These are phyloP conservation scores for Diplodia corticola DNA, from an alignment of 2,329 filamentous ascomycete genomes.

Conservation along the genomic window DNA sequence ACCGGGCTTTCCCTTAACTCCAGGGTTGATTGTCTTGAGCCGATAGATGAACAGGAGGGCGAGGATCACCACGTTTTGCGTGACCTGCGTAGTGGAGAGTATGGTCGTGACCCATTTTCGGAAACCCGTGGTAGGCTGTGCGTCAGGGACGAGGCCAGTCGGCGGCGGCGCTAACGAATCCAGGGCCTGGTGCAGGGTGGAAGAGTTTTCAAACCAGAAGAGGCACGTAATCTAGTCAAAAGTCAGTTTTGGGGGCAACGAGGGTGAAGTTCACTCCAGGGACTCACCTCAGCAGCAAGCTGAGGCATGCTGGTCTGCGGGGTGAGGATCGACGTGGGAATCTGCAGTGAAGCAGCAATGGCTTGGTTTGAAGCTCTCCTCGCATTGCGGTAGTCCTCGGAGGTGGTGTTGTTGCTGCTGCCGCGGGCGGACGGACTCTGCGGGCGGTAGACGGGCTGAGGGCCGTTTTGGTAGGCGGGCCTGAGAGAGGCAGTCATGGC, in stretches of 20 bases:
- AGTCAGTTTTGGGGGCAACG: neutral
- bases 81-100: conserved; percentile 90
- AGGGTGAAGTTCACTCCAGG: neutral
- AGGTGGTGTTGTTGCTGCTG: neutral
- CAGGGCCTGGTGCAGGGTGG: conserved; percentile 75
- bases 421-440: neutral
- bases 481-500: neutral
- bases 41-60: conserved; percentile 91
- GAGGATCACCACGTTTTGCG: conserved; percentile 89
- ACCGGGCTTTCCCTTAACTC: conserved; percentile 84
- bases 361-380: conserved; percentile 22
- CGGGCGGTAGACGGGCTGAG: neutral
- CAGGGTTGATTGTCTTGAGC: conserved; percentile 84
- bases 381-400: conserved; percentile 10
- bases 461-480: conserved; percentile 11
- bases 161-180: conserved; percentile 50
- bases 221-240: conserved; percentile 78
- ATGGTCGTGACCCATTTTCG: conserved; percentile 92
- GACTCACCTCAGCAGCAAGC: conserved; percentile 41
- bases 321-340: conserved; percentile 39
- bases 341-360: conserved; percentile 30
- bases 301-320: conserved; percentile 44
- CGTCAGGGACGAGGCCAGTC: conserved; percentile 65
- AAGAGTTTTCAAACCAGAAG: conserved; percentile 93
- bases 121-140: conserved; percentile 76